Conservation (phyloP, 352 stramenopile genomes). For the Pythium inflatum region DNA sequence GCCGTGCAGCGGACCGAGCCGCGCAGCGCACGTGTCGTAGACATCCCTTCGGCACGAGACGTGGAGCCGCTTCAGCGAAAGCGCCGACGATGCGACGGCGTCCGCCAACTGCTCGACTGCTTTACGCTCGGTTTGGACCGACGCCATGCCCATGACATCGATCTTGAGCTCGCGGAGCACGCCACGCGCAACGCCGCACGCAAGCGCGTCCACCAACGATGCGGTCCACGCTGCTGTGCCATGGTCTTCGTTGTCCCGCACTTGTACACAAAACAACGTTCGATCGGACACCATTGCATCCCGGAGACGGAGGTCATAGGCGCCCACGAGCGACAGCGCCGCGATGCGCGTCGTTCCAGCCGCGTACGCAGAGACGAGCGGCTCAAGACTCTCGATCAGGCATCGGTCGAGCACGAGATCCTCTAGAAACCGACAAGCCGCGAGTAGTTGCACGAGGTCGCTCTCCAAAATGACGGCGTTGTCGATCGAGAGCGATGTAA, state of each 20-base stretch:
- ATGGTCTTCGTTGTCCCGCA: not conserved
- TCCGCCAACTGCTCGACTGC: not conserved
- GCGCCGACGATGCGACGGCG: not conserved
- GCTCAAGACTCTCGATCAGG: not conserved
- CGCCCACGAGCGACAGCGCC: not conserved
- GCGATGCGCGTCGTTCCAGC: not conserved
- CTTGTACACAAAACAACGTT: not conserved
- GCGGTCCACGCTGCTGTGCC: not conserved
- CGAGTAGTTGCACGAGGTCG: not conserved
- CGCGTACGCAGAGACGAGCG: not conserved
- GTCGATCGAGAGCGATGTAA: not conserved
- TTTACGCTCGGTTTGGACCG: not conserved
- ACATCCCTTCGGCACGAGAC: not conserved
- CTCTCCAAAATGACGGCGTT: not conserved
- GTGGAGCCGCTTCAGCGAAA: not conserved
- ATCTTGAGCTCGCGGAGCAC: not conserved
- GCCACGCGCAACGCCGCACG: not conserved
- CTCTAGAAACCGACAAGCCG: not conserved
- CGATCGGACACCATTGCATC: not conserved
- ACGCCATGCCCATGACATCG: not conserved
- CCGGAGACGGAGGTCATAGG: not conserved
- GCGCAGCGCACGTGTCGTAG: not conserved
- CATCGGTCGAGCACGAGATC: not conserved
- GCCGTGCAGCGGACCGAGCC: not conserved
- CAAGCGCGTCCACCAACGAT: not conserved